phyloP scores from a whole-genome alignment of 495 filamentous ascomycete species.

The Aspergillus cavernicola region DNA sequence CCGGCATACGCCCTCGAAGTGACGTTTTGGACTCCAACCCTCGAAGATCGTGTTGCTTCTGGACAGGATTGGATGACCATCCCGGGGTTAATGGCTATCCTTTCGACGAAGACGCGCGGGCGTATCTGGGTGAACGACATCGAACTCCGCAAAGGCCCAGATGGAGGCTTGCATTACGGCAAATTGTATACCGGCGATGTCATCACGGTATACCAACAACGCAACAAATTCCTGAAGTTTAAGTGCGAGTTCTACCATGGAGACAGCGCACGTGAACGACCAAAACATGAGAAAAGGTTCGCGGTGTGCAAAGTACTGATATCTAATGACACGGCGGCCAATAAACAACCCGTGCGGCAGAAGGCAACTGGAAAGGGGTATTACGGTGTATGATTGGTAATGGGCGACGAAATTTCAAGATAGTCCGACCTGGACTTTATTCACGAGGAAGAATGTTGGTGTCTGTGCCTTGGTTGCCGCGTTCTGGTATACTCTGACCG shows the following conservation, averaged over 20 bases:
- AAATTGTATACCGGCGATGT: slow-evolving; percentile 68
- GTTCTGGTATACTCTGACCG: slow-evolving; percentile 3
- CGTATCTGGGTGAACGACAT: slow-evolving; percentile 72
- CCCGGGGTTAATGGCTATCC: slow-evolving; percentile 54
- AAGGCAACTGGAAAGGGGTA: slow-evolving; percentile 14
- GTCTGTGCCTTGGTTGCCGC: slow-evolving; percentile 4
- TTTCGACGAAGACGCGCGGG: slow-evolving; percentile 65
- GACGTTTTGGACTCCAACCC: slow-evolving; percentile 62
- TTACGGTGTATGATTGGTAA: background rate
- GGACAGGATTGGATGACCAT: slow-evolving; percentile 57
- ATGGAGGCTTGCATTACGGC: slow-evolving; percentile 56
- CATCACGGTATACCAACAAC: slow-evolving; percentile 58
- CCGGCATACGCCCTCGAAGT: slow-evolving; percentile 80
- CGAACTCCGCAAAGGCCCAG: slow-evolving; percentile 44
- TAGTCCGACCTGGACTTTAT: slow-evolving; percentile 1
- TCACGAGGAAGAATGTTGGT: slow-evolving; percentile 2
- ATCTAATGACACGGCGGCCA: slow-evolving; percentile 25
- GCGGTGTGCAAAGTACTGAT: slow-evolving; percentile 32
- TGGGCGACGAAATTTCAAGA: background rate
- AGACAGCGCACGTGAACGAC: slow-evolving; percentile 42
- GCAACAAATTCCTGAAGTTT: slow-evolving; percentile 44
- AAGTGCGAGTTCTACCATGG: slow-evolving; percentile 53
- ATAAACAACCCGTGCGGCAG: slow-evolving; percentile 28
- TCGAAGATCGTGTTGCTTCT: slow-evolving; percentile 50
- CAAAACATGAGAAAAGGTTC: slow-evolving; percentile 40